These are phyloP conservation scores for Plasmodium cynomolgi DNA, from an alignment of 169 alveolate genomes.

Conservation along the genomic window DNA sequence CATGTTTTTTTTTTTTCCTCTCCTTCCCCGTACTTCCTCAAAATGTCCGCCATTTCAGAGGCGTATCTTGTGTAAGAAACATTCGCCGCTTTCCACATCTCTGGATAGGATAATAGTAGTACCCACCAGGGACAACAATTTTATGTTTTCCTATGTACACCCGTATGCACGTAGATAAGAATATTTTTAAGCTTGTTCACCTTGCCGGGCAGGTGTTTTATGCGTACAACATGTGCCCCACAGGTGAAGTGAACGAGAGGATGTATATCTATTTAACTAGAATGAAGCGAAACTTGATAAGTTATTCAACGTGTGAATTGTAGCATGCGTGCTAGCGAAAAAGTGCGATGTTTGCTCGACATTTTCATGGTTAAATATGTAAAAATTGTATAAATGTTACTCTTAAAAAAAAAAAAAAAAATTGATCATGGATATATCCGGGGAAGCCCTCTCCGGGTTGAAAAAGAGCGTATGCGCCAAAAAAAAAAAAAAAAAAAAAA, in stretches of 20 bases:
- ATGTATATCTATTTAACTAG: neutral
- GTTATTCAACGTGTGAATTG: neutral
- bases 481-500: neutral
- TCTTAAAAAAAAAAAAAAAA: constrained; percentile 6
- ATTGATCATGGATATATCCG: neutral
- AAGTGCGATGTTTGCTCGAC: neutral
- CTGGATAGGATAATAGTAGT: neutral
- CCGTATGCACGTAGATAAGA: constrained; percentile 7
- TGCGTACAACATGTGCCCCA: neutral
- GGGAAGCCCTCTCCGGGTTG: neutral
- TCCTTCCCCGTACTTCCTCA: constrained; percentile 80
- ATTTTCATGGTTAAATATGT: neutral
- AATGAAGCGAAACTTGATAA: neutral
- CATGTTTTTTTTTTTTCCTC: neutral
- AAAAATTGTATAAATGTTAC: neutral
- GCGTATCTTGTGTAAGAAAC: constrained; percentile 85
- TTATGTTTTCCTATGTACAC: constrained; percentile 8
- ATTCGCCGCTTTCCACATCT: constrained; percentile 87
- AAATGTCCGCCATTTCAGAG: constrained; percentile 85
- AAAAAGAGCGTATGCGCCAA: neutral
- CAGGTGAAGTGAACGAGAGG: neutral
- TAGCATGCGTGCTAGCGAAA: neutral
- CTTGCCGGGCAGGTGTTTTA: neutral
- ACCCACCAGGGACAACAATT: neutral
- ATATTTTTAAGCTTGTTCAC: neutral